Evolutionary conservation across 2,329 filamentous ascomycete genomes (phyloP).

Genomic region (Talaromyces albobiverticillius): DNA sequence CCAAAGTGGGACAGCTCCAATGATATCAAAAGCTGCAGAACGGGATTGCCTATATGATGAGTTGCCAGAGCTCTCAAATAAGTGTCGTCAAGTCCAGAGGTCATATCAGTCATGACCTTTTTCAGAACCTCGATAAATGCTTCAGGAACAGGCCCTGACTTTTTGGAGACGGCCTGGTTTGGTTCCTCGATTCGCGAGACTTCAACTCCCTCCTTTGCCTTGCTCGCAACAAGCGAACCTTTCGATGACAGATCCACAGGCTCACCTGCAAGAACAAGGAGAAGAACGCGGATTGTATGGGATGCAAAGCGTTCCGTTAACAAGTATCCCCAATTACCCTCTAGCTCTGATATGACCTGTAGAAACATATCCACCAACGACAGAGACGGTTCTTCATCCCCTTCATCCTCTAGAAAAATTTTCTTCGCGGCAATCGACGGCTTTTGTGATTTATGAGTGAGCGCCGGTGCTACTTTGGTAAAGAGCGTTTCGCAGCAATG

Average conservation of each 20-base stretch:
- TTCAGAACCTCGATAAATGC: slow-evolving; percentile 74
- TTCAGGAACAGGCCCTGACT: slow-evolving; percentile 61
- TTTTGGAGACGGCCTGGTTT: slow-evolving; percentile 48
- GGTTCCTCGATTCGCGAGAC: slow-evolving; percentile 51
- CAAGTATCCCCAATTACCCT: slow-evolving; percentile 76
- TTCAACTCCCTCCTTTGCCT: slow-evolving; percentile 82
- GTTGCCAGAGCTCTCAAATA: slow-evolving; percentile 80
- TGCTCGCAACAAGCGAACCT: slow-evolving; percentile 79
- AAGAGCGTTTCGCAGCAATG: slow-evolving; percentile 97
- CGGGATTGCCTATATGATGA: slow-evolving; percentile 87
- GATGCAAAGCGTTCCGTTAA: slow-evolving; percentile 88
- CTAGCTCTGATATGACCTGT: slow-evolving; percentile 79
- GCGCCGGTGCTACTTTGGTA: slow-evolving; percentile 72
- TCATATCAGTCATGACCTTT: slow-evolving; percentile 77
- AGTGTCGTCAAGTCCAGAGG: slow-evolving; percentile 71
- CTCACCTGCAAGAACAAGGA: slow-evolving; percentile 80
- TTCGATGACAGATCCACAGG: slow-evolving; percentile 68
- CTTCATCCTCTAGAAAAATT: slow-evolving; percentile 43
- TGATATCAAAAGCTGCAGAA: slow-evolving; percentile 84
- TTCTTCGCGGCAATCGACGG: slow-evolving; percentile 37
- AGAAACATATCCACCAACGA: slow-evolving; percentile 86
- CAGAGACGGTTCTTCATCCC: slow-evolving; percentile 46
- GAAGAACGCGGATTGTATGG: slow-evolving; percentile 79
- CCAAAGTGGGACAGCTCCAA: slow-evolving; percentile 75
- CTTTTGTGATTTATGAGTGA: slow-evolving; percentile 67